A percentile compares a stretch with the other conserved stretches of the same genome.
phyloP scores from a whole-genome alignment of 1,284 basidiomycete species.

The Leccinum subspadiceum region DNA sequence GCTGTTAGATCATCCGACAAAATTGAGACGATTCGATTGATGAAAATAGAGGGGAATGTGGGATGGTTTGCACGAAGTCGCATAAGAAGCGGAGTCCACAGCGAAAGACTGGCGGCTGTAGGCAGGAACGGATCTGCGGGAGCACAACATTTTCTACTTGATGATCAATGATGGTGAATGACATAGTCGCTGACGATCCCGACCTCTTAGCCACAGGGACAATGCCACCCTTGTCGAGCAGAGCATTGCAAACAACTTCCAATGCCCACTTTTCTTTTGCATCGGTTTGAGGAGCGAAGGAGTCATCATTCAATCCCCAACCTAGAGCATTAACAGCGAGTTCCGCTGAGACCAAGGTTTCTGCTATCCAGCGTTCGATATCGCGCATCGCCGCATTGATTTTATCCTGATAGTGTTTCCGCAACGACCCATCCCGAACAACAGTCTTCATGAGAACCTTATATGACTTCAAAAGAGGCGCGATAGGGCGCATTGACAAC shows the following conservation, averaged over 20 bases:
- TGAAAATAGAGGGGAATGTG: slow-evolving; percentile 51
- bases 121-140: slow-evolving; percentile 48
- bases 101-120: slow-evolving; percentile 48
- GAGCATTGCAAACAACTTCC: slow-evolving; percentile 62
- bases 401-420: slow-evolving; percentile 47
- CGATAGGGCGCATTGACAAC: slow-evolving; percentile 46
- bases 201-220: slow-evolving; percentile 83
- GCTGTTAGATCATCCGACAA: slow-evolving; percentile 34
- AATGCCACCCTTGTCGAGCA: slow-evolving; percentile 63
- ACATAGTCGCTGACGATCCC: slow-evolving; percentile 18
- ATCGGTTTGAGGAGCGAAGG: slow-evolving; percentile 37
- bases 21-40: slow-evolving; percentile 46
- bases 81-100: slow-evolving; percentile 73
- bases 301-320: slow-evolving; percentile 40
- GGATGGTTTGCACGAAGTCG: slow-evolving; percentile 60
- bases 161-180: slow-evolving; percentile 12
- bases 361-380: slow-evolving; percentile 71
- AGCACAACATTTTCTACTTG: slow-evolving; percentile 57
- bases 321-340: slow-evolving; percentile 44
- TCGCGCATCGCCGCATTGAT: slow-evolving; percentile 51
- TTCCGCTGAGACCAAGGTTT: slow-evolving; percentile 62
- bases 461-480: slow-evolving; percentile 66
- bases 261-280: slow-evolving; percentile 64
- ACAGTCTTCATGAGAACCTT: slow-evolving; percentile 63
- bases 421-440: slow-evolving; percentile 61